These are phyloP conservation scores for Arabidopsis hybrid DNA, from an alignment of 441 rosid genomes.

Conservation along the genomic window DNA sequence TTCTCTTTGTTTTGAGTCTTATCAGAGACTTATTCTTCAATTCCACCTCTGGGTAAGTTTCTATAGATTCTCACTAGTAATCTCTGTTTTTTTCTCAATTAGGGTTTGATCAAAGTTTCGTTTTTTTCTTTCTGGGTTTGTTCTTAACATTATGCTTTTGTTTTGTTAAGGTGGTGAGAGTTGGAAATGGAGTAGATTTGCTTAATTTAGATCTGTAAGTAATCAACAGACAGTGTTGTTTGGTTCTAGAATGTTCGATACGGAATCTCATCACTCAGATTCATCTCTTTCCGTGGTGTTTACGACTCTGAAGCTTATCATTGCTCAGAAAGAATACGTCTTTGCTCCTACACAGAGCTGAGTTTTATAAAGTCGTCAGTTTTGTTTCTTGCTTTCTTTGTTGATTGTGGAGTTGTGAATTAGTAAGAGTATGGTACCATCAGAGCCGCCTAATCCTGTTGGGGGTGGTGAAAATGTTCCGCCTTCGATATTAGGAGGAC, in stretches of 20 bases:
- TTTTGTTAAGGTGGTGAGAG: constrained; percentile 31
- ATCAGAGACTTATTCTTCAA: too few relatives aligned
- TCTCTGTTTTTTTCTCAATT: constrained; percentile 25
- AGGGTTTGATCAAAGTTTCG: constrained; percentile 55
- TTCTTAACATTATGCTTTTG: background rate
- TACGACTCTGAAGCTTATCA: constrained; percentile 52
- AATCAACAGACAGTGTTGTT: constrained; percentile 44
- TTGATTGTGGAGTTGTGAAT: constrained; percentile 48
- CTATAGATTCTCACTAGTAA: too few relatives aligned
- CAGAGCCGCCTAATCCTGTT: constrained; percentile 83
- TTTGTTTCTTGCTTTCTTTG: constrained; percentile 34
- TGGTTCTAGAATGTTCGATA: constrained; percentile 67
- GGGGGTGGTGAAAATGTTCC: constrained; percentile 80
- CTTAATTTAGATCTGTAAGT: constrained; percentile 59
- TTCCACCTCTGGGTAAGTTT: too few relatives aligned
- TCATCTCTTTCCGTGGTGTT: constrained; percentile 51
- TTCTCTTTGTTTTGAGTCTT: too few relatives aligned
- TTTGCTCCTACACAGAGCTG: constrained; percentile 49
- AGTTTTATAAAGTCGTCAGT: constrained; percentile 40
- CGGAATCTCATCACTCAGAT: constrained; percentile 51
- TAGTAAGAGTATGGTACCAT: constrained; percentile 73
- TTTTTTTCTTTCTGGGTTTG: constrained; percentile 9
- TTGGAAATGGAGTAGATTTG: constrained; percentile 45
- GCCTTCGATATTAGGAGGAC: constrained; percentile 79
- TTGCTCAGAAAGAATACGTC: constrained; percentile 46